Evolutionary conservation across 2,329 filamentous ascomycete species (phyloP).

Genomic region (Xylaria arbuscula): DNA sequence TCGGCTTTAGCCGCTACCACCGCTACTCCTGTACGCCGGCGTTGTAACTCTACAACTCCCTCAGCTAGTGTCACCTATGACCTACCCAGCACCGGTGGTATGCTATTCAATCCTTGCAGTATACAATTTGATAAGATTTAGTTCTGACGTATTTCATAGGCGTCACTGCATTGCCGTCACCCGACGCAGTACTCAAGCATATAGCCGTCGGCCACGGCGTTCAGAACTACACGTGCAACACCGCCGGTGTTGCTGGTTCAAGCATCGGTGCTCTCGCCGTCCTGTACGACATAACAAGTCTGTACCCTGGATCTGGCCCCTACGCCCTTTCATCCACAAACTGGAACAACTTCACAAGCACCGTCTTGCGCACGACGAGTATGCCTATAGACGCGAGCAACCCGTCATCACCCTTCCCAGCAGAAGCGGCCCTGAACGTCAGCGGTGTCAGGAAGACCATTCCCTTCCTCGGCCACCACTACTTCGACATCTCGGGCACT

Average conservation of each 20-base stretch:
- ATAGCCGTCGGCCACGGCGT: constrained; percentile 72
- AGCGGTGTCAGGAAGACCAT: constrained; percentile 49
- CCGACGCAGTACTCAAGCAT: constrained; percentile 59
- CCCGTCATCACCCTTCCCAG: constrained; percentile 47
- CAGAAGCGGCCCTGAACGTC: constrained; percentile 57
- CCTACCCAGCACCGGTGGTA: constrained; percentile 56
- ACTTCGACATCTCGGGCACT: constrained; percentile 65
- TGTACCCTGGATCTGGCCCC: constrained; percentile 60
- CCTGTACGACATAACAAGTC: constrained; percentile 66
- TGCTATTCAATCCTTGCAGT: constrained; percentile 33
- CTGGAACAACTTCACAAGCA: constrained; percentile 56
- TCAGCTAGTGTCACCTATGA: constrained; percentile 43
- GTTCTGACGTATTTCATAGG: constrained; percentile 38
- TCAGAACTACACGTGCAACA: constrained; percentile 74
- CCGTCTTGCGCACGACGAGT: constrained; percentile 54
- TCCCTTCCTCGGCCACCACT: constrained; percentile 71
- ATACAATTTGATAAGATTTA: background rate
- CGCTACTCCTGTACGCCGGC: constrained; percentile 45
- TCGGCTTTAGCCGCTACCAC: constrained; percentile 45
- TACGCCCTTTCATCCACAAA: constrained; percentile 52
- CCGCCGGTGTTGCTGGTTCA: constrained; percentile 49
- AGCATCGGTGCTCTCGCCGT: constrained; percentile 68
- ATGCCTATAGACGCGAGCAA: constrained; percentile 62
- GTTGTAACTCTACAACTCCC: constrained; percentile 30
- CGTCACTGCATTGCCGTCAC: constrained; percentile 59